Percentiles rank a stretch among this genome's conserved stretches.
Conservation (phyloP, 148 eudicot species). For the Dysphania ambrosioides region DNA sequence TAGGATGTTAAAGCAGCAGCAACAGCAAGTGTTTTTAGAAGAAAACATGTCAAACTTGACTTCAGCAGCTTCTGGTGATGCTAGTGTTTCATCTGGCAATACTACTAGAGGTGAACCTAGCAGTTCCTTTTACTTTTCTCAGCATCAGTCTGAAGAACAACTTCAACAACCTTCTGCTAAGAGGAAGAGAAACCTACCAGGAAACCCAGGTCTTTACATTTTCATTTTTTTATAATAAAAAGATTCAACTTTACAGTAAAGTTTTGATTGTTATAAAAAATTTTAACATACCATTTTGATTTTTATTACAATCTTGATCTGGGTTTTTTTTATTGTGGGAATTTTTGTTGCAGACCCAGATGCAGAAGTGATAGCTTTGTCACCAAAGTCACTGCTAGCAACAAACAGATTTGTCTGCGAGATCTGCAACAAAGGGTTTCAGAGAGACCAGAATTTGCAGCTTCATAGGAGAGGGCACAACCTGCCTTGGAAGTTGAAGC, state of each 20-base stretch:
- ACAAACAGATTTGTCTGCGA: slow-evolving; percentile 86
- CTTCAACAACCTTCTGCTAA: slow-evolving; percentile 38
- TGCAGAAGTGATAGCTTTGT: slow-evolving; percentile 85
- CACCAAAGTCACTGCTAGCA: slow-evolving; percentile 74
- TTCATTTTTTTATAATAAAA: too few species aligned
- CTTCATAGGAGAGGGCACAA: slow-evolving; percentile 94
- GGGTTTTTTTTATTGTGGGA: too few species aligned
- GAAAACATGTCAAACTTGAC: slow-evolving; percentile 81
- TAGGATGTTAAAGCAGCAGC: slow-evolving; percentile 47
- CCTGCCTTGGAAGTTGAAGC: slow-evolving; percentile 95
- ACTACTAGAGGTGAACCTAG: slow-evolving; percentile 34
- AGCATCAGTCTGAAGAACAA: slow-evolving; percentile 21
- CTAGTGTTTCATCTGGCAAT: slow-evolving; percentile 42
- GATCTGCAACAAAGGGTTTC: slow-evolving; percentile 89
- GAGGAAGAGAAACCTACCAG: slow-evolving; percentile 84
- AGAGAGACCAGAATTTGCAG: slow-evolving; percentile 87
- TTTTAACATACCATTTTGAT: too few species aligned
- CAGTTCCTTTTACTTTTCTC: slow-evolving; percentile 28
- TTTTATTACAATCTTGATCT: too few species aligned
- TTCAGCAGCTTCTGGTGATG: slow-evolving; percentile 60
- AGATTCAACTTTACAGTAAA: too few species aligned
- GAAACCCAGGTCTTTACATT: slow-evolving; percentile 99
- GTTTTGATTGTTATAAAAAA: too few species aligned
- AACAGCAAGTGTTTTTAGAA: slow-evolving; percentile 39
- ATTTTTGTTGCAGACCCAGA: slow-evolving; percentile 97